phyloP scores from a whole-genome alignment of 345 rosid species.

The Camelina sativa region DNA sequence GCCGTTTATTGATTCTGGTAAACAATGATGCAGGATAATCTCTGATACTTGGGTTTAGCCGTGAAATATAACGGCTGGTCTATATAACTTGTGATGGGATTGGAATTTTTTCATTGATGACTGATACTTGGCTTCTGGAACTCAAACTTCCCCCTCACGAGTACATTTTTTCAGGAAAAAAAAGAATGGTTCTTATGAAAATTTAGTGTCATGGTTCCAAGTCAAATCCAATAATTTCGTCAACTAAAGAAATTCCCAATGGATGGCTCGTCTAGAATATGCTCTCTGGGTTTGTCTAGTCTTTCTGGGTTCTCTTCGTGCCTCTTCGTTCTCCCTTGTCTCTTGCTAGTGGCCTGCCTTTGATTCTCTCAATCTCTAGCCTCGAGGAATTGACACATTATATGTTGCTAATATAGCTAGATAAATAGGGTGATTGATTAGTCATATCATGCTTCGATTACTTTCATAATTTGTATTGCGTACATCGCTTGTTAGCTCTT shows the following conservation, averaged over 20 bases:
- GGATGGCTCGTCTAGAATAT: slow-evolving; percentile 29
- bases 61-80: slow-evolving; percentile 28
- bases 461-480: not conserved
- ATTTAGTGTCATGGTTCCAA: slow-evolving; percentile 26
- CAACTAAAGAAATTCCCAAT: slow-evolving; percentile 18
- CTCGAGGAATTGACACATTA: not conserved
- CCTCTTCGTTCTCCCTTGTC: not conserved
- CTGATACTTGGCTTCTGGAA: slow-evolving; percentile 38
- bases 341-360: slow-evolving; percentile 6
- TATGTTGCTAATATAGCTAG: not conserved
- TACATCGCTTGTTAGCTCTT: not conserved
- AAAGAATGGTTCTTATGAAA: slow-evolving; percentile 9
- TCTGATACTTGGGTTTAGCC: slow-evolving; percentile 38
- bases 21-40: slow-evolving; percentile 45
- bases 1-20: slow-evolving; percentile 32
- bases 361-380: not conserved
- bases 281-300: not conserved
- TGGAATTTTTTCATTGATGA: slow-evolving; percentile 31
- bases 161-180: slow-evolving; percentile 4
- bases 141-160: slow-evolving; percentile 19
- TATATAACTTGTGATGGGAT: slow-evolving; percentile 41
- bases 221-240: slow-evolving; percentile 4
- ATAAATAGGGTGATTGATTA: not conserved
- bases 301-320: slow-evolving; percentile 20
- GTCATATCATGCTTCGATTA: not conserved